These are phyloP conservation scores for Perkinsus marinus DNA, from an alignment of 169 alveolate species.

Conservation along the genomic window DNA sequence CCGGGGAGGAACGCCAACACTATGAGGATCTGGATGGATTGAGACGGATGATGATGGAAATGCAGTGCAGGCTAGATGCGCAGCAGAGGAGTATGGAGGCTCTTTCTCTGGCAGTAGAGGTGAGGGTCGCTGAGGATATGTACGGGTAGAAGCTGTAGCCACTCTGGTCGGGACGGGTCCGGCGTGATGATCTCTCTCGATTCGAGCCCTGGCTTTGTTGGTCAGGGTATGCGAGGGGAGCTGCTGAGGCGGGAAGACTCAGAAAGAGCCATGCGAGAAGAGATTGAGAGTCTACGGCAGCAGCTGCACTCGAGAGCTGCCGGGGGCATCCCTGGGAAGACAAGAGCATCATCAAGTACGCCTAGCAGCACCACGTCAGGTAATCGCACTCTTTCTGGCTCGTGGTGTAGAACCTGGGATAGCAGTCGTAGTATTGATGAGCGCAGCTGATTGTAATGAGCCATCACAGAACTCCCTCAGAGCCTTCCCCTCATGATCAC, in stretches of 20 bases:
- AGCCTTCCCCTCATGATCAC: too few relatives aligned
- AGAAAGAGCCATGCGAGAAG: background rate
- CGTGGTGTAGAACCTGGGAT: too few relatives aligned
- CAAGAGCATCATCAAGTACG: background rate
- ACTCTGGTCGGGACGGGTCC: too few relatives aligned
- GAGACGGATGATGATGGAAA: background rate
- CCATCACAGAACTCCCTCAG: too few relatives aligned
- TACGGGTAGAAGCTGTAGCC: too few relatives aligned
- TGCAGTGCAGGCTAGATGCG: background rate
- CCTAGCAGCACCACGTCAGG: background rate
- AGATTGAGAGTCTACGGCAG: background rate
- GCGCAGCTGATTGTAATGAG: too few relatives aligned
- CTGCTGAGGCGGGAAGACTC: background rate
- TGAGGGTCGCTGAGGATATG: background rate
- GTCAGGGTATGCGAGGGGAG: background rate
- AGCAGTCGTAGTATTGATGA: too few relatives aligned
- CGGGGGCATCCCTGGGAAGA: background rate
- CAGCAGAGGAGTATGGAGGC: background rate
- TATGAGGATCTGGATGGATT: background rate
- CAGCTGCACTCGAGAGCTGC: background rate
- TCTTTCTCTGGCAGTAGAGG: background rate
- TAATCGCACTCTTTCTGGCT: too few relatives aligned
- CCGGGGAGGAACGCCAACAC: background rate
- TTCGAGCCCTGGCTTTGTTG: too few relatives aligned
- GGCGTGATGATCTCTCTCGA: background rate